Base-by-base conservation (phyloP, 805 yeast species). In the Teunomyces aglyptinius region DNA sequence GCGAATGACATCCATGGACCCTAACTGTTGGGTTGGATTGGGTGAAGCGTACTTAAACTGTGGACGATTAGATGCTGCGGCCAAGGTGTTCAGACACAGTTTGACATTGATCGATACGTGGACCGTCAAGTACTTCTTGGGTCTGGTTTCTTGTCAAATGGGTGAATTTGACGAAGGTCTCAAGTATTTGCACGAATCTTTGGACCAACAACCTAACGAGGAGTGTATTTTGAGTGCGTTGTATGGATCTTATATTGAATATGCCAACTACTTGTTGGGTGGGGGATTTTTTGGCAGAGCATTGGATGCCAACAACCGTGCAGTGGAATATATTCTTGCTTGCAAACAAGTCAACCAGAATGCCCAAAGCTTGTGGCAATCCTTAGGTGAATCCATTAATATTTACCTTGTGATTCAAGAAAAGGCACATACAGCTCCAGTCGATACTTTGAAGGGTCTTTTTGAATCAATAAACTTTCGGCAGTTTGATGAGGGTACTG, bases 31-130 rank as follows among this genome's bases (percentile, higher is more conserved):
- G 97, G 73, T 86, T 24, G 97, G 97, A 1, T 70, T 94, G n/a
- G 99, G 99, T n/a, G 98, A 94, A 62, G 92, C 97, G 0, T 94
- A 94, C 63, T 72, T 78, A 45, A 79, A 82, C 20, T 81, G 94
- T 63, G 99, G 99, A 2, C 76, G 96, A 50, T 70, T 85, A 38
- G 91, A 88, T 46, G 96, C 98, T 2, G 89, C 96, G 0, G 73
- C 79, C 7, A 90, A 87, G 63, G 97, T 94, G 1, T 86, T 90
- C 56, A 73, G 71, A 26, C 82, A 82, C 48, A 89, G 91, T 0
- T 57, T 81, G 38, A 73, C 73, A 32, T 54, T 85, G 5, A 77
- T 79, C 0, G 64, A 67, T 1, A 77, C 80, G 43, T 81, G 88
- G 84, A 75, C 80, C 41, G 84, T 87, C 0, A 65, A 68, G 33